Base-by-base conservation (phyloP, 208 protist genomes). In the Wallacemonas sp. region DNA sequence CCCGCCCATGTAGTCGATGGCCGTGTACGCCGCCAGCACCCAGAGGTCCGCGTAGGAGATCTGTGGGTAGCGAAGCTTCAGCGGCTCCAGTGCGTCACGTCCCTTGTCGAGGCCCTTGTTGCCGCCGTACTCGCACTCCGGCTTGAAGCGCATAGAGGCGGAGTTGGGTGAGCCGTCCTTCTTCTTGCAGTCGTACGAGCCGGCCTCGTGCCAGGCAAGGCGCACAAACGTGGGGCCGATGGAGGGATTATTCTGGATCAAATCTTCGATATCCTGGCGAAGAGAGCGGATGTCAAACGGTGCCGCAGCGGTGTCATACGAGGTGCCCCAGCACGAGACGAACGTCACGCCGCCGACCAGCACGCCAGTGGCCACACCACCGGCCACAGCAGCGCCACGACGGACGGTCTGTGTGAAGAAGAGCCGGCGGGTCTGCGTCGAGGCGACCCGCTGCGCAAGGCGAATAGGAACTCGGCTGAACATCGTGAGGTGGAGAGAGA, bases 11-110 rank as follows among this genome's bases (percentile, higher is more conserved):
- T 83, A 74, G 63, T 98, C 91, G 66, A 98, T 87, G 14, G 94
- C 92, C 42, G 96, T 89, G 52, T 84, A 84, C 26, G 84, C 84
- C 5, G 91, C 94, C 32, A 97, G 81, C 44, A 89, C 87, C 89
- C 89, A 98, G 31, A 98, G 77, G 65, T 98, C 96, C 3, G 90
- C 90, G 74, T 97, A 97, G 38, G 93, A 94, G 28, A 98, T 91
- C 18, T 79, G 26, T 0, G 89, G 90, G 70, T 96, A 81, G 61
- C 85, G 84, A 48, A 86, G 73, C 73, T 97, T 92, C 28, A 98
- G 62, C 7, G 86, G 76, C 76, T 97, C 93, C 26, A 97, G 74
- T 28, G 74, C 76, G 14, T 82, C 69, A 26, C 91, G 81, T 26
- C 86, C 92, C 20, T 83, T 62, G 11, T 93, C 76, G 20, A 98